Percentiles rank a stretch among this genome's conserved stretches.
These are phyloP conservation scores for Pythium aquatile DNA, from an alignment of 352 stramenopile species.

Conservation along the genomic window DNA sequence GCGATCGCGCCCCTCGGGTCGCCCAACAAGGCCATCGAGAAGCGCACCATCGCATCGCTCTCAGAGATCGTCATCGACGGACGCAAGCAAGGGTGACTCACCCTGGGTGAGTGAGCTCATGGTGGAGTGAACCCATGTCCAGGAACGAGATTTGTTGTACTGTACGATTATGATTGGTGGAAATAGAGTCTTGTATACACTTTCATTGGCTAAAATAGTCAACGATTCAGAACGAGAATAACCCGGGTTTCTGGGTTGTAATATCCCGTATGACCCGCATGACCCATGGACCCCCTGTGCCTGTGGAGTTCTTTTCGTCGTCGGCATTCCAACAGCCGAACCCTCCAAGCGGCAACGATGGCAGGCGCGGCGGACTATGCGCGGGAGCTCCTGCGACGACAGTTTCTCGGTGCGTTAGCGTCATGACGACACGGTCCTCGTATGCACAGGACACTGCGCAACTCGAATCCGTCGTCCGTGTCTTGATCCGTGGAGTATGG, in stretches of 20 bases:
- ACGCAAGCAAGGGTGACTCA: constrained; percentile 24
- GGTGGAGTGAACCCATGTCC: constrained; percentile 1
- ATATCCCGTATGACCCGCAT: not conserved
- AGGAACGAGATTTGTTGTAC: constrained; percentile 12
- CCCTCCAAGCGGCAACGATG: constrained; percentile 16
- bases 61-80: constrained; percentile 67
- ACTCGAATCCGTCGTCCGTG: not conserved
- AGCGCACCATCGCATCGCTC: constrained; percentile 50
- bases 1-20: constrained; percentile 19
- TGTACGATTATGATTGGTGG: constrained; percentile 11
- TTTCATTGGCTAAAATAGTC: not conserved
- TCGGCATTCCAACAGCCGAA: constrained; percentile 5
- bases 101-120: no score
- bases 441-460: not conserved
- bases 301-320: constrained; percentile 24
- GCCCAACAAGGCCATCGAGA: constrained; percentile 28
- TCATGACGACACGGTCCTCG: not conserved
- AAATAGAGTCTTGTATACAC: constrained; percentile 8
- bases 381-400: constrained; percentile 76
- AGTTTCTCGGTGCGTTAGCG: constrained; percentile 68
- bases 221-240: no score
- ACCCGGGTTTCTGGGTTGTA: not conserved
- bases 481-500: not conserved
- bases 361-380: constrained; percentile 51
- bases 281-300: constrained; percentile 7